A percentile compares a stretch with the other conserved stretches of the same genome.
Conservation (phyloP, 2,329 filamentous ascomycete species). For the Clonostachys chloroleuca region DNA sequence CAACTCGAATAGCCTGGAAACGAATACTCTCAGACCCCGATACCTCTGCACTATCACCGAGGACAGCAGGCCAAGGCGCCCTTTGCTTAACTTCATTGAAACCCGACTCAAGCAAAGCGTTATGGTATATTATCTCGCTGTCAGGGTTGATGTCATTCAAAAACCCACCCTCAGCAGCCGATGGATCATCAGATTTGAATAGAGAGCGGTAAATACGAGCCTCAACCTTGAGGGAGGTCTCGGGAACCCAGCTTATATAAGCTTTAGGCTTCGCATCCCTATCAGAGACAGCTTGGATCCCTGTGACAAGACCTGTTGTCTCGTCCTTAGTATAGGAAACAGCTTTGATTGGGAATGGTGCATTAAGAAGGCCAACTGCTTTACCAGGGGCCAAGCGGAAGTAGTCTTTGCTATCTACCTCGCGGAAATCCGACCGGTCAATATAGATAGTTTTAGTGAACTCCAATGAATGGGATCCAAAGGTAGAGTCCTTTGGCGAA, state of each 20-base stretch:
- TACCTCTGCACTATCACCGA: constrained; percentile 61
- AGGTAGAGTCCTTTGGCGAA: constrained; percentile 71
- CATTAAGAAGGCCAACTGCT: constrained; percentile 70
- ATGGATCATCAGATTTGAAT: constrained; percentile 84
- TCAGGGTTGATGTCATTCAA: constrained; percentile 80
- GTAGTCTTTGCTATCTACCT: constrained; percentile 70
- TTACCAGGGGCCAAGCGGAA: constrained; percentile 78
- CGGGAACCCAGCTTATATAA: constrained; percentile 85
- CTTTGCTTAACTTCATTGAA: constrained; percentile 70
- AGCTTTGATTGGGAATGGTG: constrained; percentile 66
- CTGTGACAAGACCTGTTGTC: constrained; percentile 57
- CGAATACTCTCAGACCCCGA: constrained; percentile 71
- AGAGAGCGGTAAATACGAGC: constrained; percentile 76
- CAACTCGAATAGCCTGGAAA: constrained; percentile 88
- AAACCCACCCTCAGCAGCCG: constrained; percentile 73
- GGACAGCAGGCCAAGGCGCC: constrained; percentile 79
- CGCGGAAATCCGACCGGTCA: constrained; percentile 75
- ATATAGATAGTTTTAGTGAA: constrained; percentile 83
- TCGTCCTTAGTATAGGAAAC: constrained; percentile 66
- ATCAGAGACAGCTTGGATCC: constrained; percentile 60
- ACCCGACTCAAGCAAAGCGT: constrained; percentile 79
- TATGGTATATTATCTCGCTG: constrained; percentile 72
- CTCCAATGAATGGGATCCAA: constrained; percentile 54
- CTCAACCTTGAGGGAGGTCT: constrained; percentile 64
- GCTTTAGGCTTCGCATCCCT: constrained; percentile 75